Conservation (phyloP, 108 stramenopile species). For the Bacterosira constricta region DNA sequence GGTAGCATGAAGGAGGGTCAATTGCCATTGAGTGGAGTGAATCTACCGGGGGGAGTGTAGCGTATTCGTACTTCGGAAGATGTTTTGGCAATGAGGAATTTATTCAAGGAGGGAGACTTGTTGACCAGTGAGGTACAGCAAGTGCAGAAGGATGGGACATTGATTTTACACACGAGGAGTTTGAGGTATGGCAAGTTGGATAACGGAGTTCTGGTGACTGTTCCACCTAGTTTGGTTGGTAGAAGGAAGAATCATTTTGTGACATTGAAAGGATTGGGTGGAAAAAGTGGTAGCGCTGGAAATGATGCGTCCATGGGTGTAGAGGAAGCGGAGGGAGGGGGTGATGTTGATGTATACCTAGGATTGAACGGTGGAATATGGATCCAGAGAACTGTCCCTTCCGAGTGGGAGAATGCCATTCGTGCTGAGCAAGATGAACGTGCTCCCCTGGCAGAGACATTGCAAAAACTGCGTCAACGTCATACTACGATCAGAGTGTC, state of each 20-base stretch:
- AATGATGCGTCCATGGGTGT: constrained; percentile 24
- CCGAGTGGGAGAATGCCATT: constrained; percentile 46
- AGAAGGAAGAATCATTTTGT: constrained; percentile 81
- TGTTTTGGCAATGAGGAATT: constrained; percentile 91
- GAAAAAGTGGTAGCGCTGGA: constrained; percentile 20
- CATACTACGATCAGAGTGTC: constrained; percentile 66
- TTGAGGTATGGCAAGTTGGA: constrained; percentile 93
- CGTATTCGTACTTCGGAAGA: constrained; percentile 96
- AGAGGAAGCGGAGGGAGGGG: constrained; percentile 48
- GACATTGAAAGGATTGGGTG: constrained; percentile 29
- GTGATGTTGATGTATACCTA: constrained; percentile 62
- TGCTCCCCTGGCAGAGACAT: constrained; percentile 69
- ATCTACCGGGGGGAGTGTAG: constrained; percentile 93
- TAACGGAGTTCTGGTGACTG: constrained; percentile 84
- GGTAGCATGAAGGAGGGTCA: constrained; percentile 64
- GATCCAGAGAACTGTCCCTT: constrained; percentile 77
- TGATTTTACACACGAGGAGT: constrained; percentile 91
- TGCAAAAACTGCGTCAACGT: constrained; percentile 72
- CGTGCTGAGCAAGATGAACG: constrained; percentile 48
- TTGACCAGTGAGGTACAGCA: constrained; percentile 91
- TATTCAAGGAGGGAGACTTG: constrained; percentile 92
- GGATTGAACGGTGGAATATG: constrained; percentile 89
- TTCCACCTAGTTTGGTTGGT: constrained; percentile 82
- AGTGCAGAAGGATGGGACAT: constrained; percentile 81
- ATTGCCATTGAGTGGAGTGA: constrained; percentile 89